Evolutionary conservation across 2,329 filamentous ascomycete genomes (phyloP), one percentile per base, ranked within the genome.

Genomic region (Colletotrichum endophyticum): DNA sequence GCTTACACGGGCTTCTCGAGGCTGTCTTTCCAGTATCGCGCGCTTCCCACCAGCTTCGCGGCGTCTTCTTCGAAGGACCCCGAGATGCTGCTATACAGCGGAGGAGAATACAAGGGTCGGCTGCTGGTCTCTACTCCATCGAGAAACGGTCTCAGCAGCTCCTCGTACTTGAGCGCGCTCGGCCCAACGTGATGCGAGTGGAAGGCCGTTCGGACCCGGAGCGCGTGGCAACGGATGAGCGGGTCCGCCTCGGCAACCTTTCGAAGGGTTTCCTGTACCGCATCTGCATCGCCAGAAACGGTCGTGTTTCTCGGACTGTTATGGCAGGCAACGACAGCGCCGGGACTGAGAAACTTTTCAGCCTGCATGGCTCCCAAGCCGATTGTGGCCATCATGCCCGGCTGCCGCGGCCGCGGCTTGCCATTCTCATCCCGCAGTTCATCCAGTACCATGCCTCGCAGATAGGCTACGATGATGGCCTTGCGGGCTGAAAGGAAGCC

Each of bases 401-500:
- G 25, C 56, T 2, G 56, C 25, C 25, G 56, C 15, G 56, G 15
- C 22, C 25, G 56, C 22, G 56, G 0, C 56, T 59, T 59, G 15
- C 56, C 25, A 2, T 28, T 59, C 56, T 59, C 56, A 59, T 59
- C 25, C 25, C 1, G 25, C 15, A 19, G 4, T 15, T 59, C 34
- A 3, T 16, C 49, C 77, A 63, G 27, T 2, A 69, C 44, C 3
- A 78, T 34, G 6, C 56, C 67, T 7, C 67, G 67, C 87, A 0
- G 30, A n/a, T 36, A 70, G n/a, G 86, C 85, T 0, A 83, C 77
- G 5, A 79, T 79, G 68, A 87, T 84, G 11, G 87, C 86, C 8
- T 84, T 82, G 16, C 80, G 72, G 2, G 80, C 77, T 0, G 83
- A 81, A 8, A 88, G 73, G 3, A 78, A 70, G 4, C 86, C 84